Base-by-base conservation (phyloP, 495 filamentous ascomycete genomes). In the Aspergillus heteromorphus region DNA sequence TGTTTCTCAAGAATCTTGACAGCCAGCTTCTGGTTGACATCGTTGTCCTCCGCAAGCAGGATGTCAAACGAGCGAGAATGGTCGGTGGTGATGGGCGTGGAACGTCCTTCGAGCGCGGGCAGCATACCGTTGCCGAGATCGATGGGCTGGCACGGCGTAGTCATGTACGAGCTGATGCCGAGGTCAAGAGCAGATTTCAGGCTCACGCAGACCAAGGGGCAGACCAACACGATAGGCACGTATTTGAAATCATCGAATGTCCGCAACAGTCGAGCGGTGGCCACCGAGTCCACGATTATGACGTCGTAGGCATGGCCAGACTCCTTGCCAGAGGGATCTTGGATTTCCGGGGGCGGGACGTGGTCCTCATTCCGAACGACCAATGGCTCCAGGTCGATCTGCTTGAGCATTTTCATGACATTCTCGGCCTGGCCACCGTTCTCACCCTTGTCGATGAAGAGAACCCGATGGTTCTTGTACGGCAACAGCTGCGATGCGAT, bases 1-100 rank as follows among this genome's bases (percentile, higher is more conserved):
- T 97, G 96, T 69, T 97, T 97, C 73, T 96, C 88, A 7, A 99
- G 79, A 49, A 99, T 97, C 79, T 95, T 97, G 57, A 97, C 91
- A 4, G 93, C 93, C 27, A 99, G 75, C 59, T 91, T 84, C 71
- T 99, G 93, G 68, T 99, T 99, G 57, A 99, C 95, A 20, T 89
- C 87, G 65, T 99, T 99, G 74, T 99, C 93, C 70, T 99, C 93
- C 4, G 93, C 93, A 45, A 99, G 80, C 16, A 99, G 79, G 58
- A 99, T 93, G 61, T 96, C 89, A 68, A 99, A 97, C 0, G 92
- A 96, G 60, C 88, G 89, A 7, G 91, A 96, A 63, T 96, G 92
- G 65, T 97, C 92, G 0, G 91, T 90, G 29, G 93, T 82, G 11
- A 90, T 92, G 1, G 91, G 92, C 11, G 91, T 92, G 16, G 93